Percentiles rank a stretch among this genome's conserved stretches.
These are phyloP conservation scores for Lotus japonicus DNA, from an alignment of 306 rosid species.

Conservation along the genomic window DNA sequence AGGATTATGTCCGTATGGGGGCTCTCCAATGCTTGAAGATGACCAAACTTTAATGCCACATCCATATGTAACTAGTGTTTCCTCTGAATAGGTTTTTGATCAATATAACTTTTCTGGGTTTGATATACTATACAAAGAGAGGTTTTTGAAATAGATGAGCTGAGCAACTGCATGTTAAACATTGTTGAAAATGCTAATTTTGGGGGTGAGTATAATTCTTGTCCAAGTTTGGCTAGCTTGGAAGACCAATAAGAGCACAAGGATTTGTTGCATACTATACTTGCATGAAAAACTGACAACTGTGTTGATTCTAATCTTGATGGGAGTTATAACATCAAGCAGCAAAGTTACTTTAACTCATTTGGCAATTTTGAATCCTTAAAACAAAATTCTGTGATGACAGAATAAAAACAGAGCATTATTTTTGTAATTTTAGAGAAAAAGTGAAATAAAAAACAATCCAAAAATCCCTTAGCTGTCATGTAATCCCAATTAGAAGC, in stretches of 20 bases:
- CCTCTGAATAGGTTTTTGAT: conserved; percentile 18
- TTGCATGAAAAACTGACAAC: conserved; percentile 19
- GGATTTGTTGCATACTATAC: conserved; percentile 23
- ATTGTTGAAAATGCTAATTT: conserved; percentile 1
- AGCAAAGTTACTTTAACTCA: not conserved
- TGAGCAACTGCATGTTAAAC: conserved; percentile 14
- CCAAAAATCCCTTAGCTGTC: not conserved
- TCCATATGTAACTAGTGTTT: conserved; percentile 31
- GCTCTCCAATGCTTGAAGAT: conserved; percentile 13
- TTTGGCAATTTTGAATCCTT: not conserved
- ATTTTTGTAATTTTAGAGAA: no score
- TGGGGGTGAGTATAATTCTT: conserved; percentile 21
- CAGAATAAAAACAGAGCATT: no score
- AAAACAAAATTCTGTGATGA: not conserved
- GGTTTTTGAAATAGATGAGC: not conserved
- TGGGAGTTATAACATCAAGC: conserved; percentile 18
- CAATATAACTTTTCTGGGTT: conserved; percentile 23
- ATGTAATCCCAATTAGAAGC: not conserved
- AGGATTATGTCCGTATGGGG: conserved; percentile 17
- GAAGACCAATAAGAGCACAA: conserved; percentile 35
- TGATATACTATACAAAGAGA: conserved; percentile 9
- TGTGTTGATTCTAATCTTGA: conserved; percentile 24
- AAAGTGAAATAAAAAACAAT: no score
- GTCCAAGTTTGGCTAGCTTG: conserved; percentile 35
- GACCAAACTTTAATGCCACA: conserved; percentile 16